Evolutionary conservation across 352 stramenopile genomes (phyloP), one percentile per base, ranked within the genome.

Genomic region (Peronosclerospora sorghi): DNA sequence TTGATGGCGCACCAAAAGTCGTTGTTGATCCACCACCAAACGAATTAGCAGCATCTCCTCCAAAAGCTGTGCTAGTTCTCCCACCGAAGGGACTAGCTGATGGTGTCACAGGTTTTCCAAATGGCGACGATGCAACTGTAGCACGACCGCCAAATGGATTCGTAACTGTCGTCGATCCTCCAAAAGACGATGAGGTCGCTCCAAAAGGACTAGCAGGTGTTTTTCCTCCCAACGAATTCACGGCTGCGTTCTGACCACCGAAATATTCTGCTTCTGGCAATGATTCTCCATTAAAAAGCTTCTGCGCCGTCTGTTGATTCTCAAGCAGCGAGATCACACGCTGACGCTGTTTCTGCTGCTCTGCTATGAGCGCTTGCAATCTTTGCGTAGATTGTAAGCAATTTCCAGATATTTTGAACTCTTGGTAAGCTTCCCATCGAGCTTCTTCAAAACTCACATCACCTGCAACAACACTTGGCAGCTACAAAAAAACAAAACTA

Each of bases 371-470:
- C 9, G 32, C 19, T 27, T 79, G 59, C 32, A 86, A 40, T 23
- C 51, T 60, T 37, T 73, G 65, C 28, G 43, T 52, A 5, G 70
- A 64, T 35, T 75, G 66, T 7, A 49, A 27, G 27, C 55, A 69
- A 20, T 47, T 68, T 2, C 74, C 71, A 5, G 50, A 55, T 0
- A 59, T 37, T 37, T 81, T 80, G 24, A 81, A 45, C 40, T 84
- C 65, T 35, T 77, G 56, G 37, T 84, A 78, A 21, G 69, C 59
- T 35, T 83, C 71, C 59, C 65, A 77, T 17, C 70, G 61, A 32
- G 66, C 54, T 56, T 86, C 74, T 47, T 86, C 74, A 15, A 50
- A 44, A 30, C 74, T 86, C 28, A 84, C 23, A 35, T 86, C 74
- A 14, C 72, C 71, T 10, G 47, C 40, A 14, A 86, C 71, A 30